Percentiles rank a stretch among this genome's conserved stretches.
These are phyloP conservation scores for Tillandsia fasciculata DNA, from an alignment of 176 grass and related monocot genomes.

Conservation along the genomic window DNA sequence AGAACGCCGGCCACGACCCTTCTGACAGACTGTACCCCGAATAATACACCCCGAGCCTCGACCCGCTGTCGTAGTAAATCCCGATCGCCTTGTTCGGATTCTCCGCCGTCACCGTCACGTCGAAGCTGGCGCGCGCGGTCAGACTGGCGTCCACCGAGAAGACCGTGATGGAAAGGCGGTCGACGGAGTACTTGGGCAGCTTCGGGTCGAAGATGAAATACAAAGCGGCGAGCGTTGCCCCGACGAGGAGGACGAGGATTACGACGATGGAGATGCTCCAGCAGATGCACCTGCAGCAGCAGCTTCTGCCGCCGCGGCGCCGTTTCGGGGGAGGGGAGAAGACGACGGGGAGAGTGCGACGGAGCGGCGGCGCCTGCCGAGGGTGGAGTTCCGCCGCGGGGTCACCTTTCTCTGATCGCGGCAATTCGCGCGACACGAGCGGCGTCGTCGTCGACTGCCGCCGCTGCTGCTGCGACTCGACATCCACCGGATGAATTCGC, in stretches of 20 bases:
- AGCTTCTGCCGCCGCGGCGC: conserved; percentile 4
- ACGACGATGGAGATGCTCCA: conserved; percentile 7
- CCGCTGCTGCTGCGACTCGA: conserved; percentile 35
- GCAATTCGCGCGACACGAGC: conserved; percentile 28
- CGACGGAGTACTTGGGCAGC: conserved; percentile 73
- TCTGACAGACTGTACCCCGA: conserved; percentile 17
- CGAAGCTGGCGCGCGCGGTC: conserved; percentile 37
- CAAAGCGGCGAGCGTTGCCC: conserved; percentile 24
- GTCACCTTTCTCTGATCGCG: conserved; percentile 52
- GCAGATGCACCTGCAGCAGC: conserved; percentile 64
- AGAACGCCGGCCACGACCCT: conserved; percentile 53
- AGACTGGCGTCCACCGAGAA: conserved; percentile 38
- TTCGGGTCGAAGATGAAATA: conserved; percentile 62
- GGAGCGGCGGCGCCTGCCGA: conserved; percentile 9
- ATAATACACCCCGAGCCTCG: conserved; percentile 50
- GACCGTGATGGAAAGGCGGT: conserved; percentile 38
- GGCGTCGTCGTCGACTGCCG: conserved; percentile 19
- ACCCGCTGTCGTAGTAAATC: conserved; percentile 55
- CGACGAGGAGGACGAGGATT: conserved; percentile 31
- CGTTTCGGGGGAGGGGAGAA: conserved; percentile 6
- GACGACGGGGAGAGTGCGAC: not conserved
- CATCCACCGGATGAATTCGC: conserved; percentile 69
- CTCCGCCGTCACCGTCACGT: conserved; percentile 57
- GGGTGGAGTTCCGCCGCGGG: not conserved
- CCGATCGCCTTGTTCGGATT: conserved; percentile 62